Evolutionary conservation across 139 green algal species (phyloP).

Genomic region (Trebouxia sp.): DNA sequence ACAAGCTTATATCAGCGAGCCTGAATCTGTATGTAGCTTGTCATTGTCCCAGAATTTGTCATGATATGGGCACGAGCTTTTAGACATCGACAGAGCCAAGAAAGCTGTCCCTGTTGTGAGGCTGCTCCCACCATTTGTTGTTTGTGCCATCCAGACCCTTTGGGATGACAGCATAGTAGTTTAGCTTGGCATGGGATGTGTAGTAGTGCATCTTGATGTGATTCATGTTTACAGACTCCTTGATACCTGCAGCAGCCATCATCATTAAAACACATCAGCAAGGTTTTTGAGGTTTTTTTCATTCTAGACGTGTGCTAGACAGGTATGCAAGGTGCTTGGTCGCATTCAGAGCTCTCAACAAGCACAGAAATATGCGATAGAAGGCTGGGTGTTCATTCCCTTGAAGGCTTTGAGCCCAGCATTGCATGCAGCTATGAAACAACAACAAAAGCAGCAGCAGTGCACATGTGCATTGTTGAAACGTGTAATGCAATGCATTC

Average conservation of each 20-base stretch:
- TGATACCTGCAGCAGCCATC: constrained; percentile 44
- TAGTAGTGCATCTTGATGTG: constrained; percentile 96
- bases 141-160: constrained; percentile 41
- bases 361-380: no score
- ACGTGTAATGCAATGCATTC: not conserved
- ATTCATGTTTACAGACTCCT: constrained; percentile 76
- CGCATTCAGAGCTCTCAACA: not conserved
- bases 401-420: not conserved
- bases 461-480: no score
- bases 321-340: not conserved
- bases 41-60: no score
- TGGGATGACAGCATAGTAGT: constrained; percentile 81
- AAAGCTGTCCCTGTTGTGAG: constrained; percentile 46
- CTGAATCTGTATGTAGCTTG: no score
- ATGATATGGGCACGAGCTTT: no score
- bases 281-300: no score
- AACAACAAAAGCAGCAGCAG: not conserved
- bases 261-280: not conserved
- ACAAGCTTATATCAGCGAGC: no score
- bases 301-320: no score
- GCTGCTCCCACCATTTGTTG: constrained; percentile 67
- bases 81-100: not conserved
- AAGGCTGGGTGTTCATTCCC: no score
- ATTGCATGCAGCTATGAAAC: not conserved
- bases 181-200: constrained; percentile 73